Conservation (phyloP, 805 yeast genomes). For the Myxozyma sirexii region DNA sequence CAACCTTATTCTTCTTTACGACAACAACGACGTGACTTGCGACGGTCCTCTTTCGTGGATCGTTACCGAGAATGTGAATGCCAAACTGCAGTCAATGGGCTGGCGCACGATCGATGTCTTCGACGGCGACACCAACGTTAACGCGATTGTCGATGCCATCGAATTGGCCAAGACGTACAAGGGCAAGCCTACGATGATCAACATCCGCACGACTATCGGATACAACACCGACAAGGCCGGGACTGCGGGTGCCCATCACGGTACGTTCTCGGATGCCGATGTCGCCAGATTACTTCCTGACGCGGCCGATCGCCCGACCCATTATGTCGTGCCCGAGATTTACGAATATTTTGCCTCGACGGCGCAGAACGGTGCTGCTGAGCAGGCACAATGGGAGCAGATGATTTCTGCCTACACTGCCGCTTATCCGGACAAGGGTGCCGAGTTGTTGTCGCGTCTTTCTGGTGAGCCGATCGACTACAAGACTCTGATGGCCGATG, state of each 20-base stretch:
- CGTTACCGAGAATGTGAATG: constrained; percentile 43
- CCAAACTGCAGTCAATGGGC: constrained; percentile 44
- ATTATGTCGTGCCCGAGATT: constrained; percentile 39
- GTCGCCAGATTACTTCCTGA: constrained; percentile 20
- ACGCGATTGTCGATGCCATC: constrained; percentile 43
- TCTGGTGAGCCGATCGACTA: constrained; percentile 40
- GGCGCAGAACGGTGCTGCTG: constrained; percentile 36
- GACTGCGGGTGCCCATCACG: constrained; percentile 45
- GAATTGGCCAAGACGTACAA: constrained; percentile 41
- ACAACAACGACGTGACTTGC: constrained; percentile 46
- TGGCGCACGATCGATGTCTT: constrained; percentile 45
- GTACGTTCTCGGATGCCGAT: constrained; percentile 44
- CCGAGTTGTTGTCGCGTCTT: constrained; percentile 40
- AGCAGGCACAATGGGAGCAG: constrained; percentile 38
- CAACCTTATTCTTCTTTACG: constrained; percentile 45
- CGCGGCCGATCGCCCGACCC: constrained; percentile 31
- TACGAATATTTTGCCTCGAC: constrained; percentile 41
- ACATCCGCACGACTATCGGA: constrained; percentile 45
- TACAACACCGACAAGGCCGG: constrained; percentile 42
- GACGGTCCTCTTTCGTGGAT: constrained; percentile 47
- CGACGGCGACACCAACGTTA: constrained; percentile 43
- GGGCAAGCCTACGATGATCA: constrained; percentile 45
- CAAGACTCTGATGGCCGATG: constrained; percentile 35
- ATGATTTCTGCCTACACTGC: constrained; percentile 36
- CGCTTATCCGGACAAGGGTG: constrained; percentile 41